phyloP scores from a whole-genome alignment of 257 asterid genomes.

The Cinchona pubescens region DNA sequence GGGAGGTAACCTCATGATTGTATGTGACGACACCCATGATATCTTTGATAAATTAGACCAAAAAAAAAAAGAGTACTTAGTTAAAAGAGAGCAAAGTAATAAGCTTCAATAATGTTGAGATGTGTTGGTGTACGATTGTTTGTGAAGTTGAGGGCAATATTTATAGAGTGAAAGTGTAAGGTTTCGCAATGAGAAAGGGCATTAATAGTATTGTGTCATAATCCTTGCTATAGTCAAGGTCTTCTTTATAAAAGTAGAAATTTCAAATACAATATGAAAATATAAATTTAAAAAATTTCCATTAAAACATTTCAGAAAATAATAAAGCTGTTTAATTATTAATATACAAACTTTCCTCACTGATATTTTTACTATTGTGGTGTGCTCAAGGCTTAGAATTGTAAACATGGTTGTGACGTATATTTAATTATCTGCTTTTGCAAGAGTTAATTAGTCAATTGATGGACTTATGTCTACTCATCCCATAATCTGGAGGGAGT shows the following conservation, averaged over 20 bases:
- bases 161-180: conserved; percentile 1
- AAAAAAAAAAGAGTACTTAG: too few species aligned
- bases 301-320: background rate
- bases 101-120: background rate
- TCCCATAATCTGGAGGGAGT: too few species aligned
- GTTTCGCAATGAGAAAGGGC: background rate
- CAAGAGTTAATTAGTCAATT: too few species aligned
- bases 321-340: background rate
- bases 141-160: background rate
- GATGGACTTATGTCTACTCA: too few species aligned
- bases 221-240: background rate
- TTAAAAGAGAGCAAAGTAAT: background rate
- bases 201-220: background rate
- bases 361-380: background rate
- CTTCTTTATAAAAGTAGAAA: background rate
- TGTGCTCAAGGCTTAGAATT: background rate
- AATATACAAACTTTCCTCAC: too few species aligned
- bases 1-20: conserved; percentile 28
- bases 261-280: too few species aligned
- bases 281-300: background rate
- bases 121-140: background rate
- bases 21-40: conserved; percentile 42
- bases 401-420: background rate
- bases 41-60: too few species aligned
- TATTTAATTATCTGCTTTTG: too few species aligned